Evolutionary conservation across 2,329 filamentous ascomycete species (phyloP), one percentile per base, ranked within the genome.

Genomic region (Davidsoniella virescens): DNA sequence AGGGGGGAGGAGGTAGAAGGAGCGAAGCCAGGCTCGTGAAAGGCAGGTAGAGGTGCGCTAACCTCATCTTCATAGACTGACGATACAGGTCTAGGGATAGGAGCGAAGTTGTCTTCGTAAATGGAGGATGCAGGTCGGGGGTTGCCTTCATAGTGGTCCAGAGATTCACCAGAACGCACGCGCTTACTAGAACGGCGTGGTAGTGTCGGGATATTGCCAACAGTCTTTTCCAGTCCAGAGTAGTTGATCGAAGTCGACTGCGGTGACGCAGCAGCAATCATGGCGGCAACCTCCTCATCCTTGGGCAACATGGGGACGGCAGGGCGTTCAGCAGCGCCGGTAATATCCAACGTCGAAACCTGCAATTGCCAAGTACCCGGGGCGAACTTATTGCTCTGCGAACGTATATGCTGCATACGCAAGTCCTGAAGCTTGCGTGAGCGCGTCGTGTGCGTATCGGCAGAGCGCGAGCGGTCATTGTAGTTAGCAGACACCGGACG

Each of bases 331-430:
- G 42, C 43, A 6, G 52, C 41, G 4, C 52, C 52, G 40, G 52
- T 54, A 18, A 44, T 46, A 14, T 54, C 52, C 3, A 54, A 44
- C 33, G 46, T 51, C 9, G 52, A 54, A 6, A 51, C 49, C 25
- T 51, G 52, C 10, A 54, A 26, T 36, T 54, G 33, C 52, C 52
- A 54, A 36, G 18, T 44, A 17, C 48, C 52, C 5, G 44, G 43
- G 20, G 43, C 14, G 23, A 49, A n/a, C 43, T 36, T 47, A 29
- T 20, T 50, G 47, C 43, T 39, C 25, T 47, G 43, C 29, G 14
- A 23, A n/a, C 50, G 49, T 6, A 51, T 46, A 26, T 51, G 43
- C 25, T 51, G 49, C 12, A 42, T 26, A 9, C 44, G 49, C 17
- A 51, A 17, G n/a, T 51, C 43, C 8, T 20, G 37, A 1, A 51